Percentiles rank a stretch among this genome's conserved stretches.
Conservation (phyloP, 192 early-diverging fungal species). For the Backusella mclennaniae region DNA sequence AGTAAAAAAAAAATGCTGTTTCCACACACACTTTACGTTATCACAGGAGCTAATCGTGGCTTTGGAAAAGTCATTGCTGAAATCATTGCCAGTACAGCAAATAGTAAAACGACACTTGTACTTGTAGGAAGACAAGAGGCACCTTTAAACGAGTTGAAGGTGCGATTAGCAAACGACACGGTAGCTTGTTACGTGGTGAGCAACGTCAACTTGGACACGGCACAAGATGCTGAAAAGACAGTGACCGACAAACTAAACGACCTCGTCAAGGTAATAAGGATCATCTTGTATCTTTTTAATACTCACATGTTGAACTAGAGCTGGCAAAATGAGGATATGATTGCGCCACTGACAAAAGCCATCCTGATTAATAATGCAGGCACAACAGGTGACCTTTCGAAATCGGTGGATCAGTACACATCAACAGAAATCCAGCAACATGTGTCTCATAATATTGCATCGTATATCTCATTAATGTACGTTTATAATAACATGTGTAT, state of each 20-base stretch:
- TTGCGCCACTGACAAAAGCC: constrained; percentile 28
- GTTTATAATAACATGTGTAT: not conserved
- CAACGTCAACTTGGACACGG: constrained; percentile 13
- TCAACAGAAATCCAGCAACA: constrained; percentile 49
- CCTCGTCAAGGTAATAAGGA: not conserved
- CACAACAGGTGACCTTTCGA: constrained; percentile 65
- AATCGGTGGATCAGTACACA: constrained; percentile 49
- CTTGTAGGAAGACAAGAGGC: constrained; percentile 55
- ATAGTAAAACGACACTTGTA: constrained; percentile 40
- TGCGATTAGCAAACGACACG: constrained; percentile 22
- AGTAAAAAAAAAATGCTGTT: constrained; percentile 6
- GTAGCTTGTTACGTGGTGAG: not conserved
- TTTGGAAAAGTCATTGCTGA: constrained; percentile 59
- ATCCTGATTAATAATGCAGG: constrained; percentile 79
- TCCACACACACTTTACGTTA: constrained; percentile 41
- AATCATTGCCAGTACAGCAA: constrained; percentile 32
- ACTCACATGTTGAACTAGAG: not conserved
- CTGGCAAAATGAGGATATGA: not conserved
- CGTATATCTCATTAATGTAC: constrained; percentile 52
- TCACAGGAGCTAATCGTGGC: constrained; percentile 68
- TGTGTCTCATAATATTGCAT: constrained; percentile 57
- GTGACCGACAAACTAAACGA: not conserved
- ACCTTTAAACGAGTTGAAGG: constrained; percentile 10
- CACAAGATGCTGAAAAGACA: constrained; percentile 4
- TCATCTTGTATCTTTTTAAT: not conserved